A percentile compares a stretch with the other conserved stretches of the same genome.
Evolutionary conservation across 495 filamentous ascomycete species (phyloP).

Genomic region (Aspergillus baeticus): DNA sequence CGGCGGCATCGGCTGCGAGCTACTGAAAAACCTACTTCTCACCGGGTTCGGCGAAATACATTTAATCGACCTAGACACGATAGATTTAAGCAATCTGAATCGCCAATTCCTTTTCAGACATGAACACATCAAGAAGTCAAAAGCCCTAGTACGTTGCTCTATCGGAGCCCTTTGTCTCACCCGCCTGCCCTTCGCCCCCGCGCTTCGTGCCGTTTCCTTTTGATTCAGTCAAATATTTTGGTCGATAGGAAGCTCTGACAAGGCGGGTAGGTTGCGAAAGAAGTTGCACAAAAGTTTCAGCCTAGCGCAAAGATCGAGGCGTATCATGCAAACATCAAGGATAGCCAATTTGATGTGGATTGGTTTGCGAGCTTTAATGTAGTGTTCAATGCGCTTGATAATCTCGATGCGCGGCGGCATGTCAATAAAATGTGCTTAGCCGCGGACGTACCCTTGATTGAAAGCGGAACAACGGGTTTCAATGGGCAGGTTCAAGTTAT

Average conservation of each 20-base stretch:
- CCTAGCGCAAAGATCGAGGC: slow-evolving; percentile 84
- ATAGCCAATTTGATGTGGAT: slow-evolving; percentile 80
- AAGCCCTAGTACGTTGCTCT: slow-evolving; percentile 71
- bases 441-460: slow-evolving; percentile 85
- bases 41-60: slow-evolving; percentile 94
- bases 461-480: slow-evolving; percentile 97
- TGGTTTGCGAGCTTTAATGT: slow-evolving; percentile 84
- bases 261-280: slow-evolving; percentile 78
- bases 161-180: background rate
- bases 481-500: slow-evolving; percentile 98
- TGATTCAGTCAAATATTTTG: background rate
- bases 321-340: slow-evolving; percentile 95
- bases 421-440: slow-evolving; percentile 98
- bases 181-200: slow-evolving; percentile 2
- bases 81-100: slow-evolving; percentile 96
- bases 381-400: slow-evolving; percentile 97
- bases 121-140: slow-evolving; percentile 97
- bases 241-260: background rate
- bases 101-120: slow-evolving; percentile 96
- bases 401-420: slow-evolving; percentile 89
- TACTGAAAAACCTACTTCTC: slow-evolving; percentile 94
- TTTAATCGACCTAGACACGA: slow-evolving; percentile 96
- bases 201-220: background rate
- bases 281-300: slow-evolving; percentile 88
- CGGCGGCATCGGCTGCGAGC: slow-evolving; percentile 95